Evolutionary conservation across 805 yeast genomes (phyloP).

Genomic region (Kazachstania martiniae): DNA sequence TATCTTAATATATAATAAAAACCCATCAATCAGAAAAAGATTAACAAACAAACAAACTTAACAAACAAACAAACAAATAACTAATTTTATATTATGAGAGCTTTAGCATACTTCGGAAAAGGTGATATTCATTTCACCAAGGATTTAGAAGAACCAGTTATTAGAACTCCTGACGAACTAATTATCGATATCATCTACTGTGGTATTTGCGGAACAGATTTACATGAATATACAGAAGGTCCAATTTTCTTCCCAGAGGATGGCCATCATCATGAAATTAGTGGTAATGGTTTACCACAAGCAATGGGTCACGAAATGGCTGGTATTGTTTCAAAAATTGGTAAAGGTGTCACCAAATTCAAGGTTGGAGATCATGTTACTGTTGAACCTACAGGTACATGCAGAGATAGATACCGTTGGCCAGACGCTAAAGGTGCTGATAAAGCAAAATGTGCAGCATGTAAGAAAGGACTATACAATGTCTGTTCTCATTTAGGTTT

Average conservation of each 20-base stretch:
- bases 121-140: slow-evolving; percentile 34
- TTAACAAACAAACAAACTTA: too few species aligned
- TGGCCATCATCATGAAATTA: slow-evolving; percentile 29
- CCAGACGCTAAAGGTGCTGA: slow-evolving; percentile 24
- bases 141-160: slow-evolving; percentile 27
- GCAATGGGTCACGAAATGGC: slow-evolving; percentile 47
- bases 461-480: slow-evolving; percentile 41
- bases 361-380: slow-evolving; percentile 49
- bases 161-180: slow-evolving; percentile 31
- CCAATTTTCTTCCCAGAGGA: slow-evolving; percentile 45
- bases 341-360: slow-evolving; percentile 34
- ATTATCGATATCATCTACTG: slow-evolving; percentile 38
- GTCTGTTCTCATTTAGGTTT: slow-evolving; percentile 40
- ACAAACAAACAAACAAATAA: too few species aligned
- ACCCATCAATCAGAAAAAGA: too few species aligned
- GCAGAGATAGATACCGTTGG: slow-evolving; percentile 37
- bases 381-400: slow-evolving; percentile 52
- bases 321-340: slow-evolving; percentile 36
- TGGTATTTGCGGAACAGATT: slow-evolving; percentile 57
- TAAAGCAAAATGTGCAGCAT: slow-evolving; percentile 35
- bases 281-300: slow-evolving; percentile 32
- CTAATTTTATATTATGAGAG: slow-evolving; percentile 35
- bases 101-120: slow-evolving; percentile 38
- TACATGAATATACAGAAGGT: slow-evolving; percentile 46
- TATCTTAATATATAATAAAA: too few species aligned